Evolutionary conservation across 345 rosid species (phyloP), one percentile per base, ranked within the genome.

Genomic region (Kandelia obovata): DNA sequence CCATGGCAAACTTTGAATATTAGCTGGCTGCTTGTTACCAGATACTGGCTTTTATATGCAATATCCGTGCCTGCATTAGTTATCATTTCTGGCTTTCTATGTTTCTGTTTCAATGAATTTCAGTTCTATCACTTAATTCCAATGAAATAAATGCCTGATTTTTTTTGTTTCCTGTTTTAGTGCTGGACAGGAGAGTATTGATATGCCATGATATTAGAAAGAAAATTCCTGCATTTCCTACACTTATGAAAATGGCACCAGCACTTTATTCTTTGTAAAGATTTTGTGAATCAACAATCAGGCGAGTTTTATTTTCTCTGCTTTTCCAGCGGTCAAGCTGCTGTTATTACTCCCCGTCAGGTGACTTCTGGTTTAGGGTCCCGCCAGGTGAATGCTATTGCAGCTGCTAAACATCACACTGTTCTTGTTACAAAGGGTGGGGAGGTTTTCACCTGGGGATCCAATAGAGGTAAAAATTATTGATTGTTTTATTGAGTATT

Each of bases 351-450:
- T 78, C 99, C 99, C 64, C 93, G 97, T 73, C 95, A 78, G 83
- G 92, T 95, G 82, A 81, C 83, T 76, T 83, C 82, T 81, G 93
- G 99, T 66, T 78, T 95, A 69, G 92, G 97, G 61, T 77, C 87
- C 68, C 93, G 91, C 67, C 82, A 85, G 69, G 97, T 95, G 78
- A 92, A 83, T 80, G 92, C 96, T 68, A 83, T 95, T 82, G 93
- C 96, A 46, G 99, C 99, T 73, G 97, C 99, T 74, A 95, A 95
- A 78, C 99, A 95, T 77, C 99, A 95, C 82, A 88, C 97, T 49
- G 92, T 95, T 72, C 80, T 92, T 81, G 96, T 93, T 74, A 90
- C 92, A 11, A 96, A 92, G 79, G 81, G 88, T 13, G 99, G 99
- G 74, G 92, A 85, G 68, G 96, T 95, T 32, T 87, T 84, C 79